A percentile compares a stretch with the other conserved stretches of the same genome.
phyloP scores from a whole-genome alignment of 345 rosid genomes.

The Brassica incana region DNA sequence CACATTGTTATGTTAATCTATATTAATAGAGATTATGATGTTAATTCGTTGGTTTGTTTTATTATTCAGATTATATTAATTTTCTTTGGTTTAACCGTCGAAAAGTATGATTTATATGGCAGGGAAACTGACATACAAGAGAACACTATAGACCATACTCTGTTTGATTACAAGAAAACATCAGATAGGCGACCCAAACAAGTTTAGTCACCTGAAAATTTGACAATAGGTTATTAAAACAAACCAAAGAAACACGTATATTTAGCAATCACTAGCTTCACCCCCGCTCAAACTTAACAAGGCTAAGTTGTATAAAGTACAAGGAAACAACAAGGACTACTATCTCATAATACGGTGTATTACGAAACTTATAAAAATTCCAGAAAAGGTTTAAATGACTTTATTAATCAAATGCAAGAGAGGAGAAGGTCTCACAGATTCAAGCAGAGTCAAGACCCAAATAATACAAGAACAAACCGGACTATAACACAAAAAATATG shows the following conservation, averaged over 20 bases:
- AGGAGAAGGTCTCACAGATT: conserved; percentile 16
- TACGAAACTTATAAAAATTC: background rate
- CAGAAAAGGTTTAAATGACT: background rate
- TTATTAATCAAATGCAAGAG: conserved; percentile 26
- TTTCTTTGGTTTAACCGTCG: background rate
- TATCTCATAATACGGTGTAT: background rate
- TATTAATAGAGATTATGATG: too few relatives aligned
- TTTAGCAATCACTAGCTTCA: background rate
- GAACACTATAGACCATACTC: too few relatives aligned
- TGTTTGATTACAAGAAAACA: background rate
- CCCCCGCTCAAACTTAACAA: background rate
- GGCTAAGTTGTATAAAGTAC: background rate
- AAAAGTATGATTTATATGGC: background rate
- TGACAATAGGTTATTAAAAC: background rate
- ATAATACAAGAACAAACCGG: conserved; percentile 19
- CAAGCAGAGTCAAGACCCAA: background rate
- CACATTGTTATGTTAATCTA: too few relatives aligned
- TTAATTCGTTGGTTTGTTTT: too few relatives aligned
- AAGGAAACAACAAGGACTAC: background rate
- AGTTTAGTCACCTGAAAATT: background rate
- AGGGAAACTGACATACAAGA: background rate
- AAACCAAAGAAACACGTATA: background rate
- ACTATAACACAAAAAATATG: conserved; percentile 22
- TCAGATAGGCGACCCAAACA: background rate
- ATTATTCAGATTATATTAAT: too few relatives aligned